Percentiles rank a stretch among this genome's conserved stretches.
phyloP scores from a whole-genome alignment of 192 early-diverging fungal genomes.

The Mortierella claussenii region DNA sequence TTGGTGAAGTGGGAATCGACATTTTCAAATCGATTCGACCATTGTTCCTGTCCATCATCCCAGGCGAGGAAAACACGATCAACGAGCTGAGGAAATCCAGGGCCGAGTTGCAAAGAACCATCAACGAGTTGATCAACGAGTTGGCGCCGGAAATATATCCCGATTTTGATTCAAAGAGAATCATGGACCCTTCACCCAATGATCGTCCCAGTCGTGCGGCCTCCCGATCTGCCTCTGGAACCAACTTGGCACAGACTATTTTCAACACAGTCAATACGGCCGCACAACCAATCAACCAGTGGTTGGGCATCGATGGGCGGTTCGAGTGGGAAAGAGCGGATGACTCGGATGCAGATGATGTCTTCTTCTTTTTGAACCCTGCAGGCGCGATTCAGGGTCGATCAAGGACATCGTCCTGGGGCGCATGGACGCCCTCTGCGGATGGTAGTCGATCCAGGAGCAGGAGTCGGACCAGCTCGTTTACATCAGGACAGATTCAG shows the following conservation, averaged over 20 bases:
- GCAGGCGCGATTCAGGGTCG: slow-evolving; percentile 55
- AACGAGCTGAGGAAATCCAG: slow-evolving; percentile 76
- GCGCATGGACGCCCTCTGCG: slow-evolving; percentile 48
- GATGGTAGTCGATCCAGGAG: slow-evolving; percentile 53
- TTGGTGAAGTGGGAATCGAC: slow-evolving; percentile 81
- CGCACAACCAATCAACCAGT: slow-evolving; percentile 53
- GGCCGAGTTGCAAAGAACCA: slow-evolving; percentile 76
- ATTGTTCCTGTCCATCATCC: slow-evolving; percentile 77
- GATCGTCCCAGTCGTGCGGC: slow-evolving; percentile 41
- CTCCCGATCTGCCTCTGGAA: slow-evolving; percentile 38
- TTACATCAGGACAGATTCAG: slow-evolving; percentile 47
- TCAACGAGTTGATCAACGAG: slow-evolving; percentile 86
- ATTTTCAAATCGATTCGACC: slow-evolving; percentile 87
- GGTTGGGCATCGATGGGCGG: slow-evolving; percentile 66
- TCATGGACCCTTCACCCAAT: slow-evolving; percentile 47
- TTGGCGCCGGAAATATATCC: slow-evolving; percentile 83
- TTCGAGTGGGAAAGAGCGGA: slow-evolving; percentile 65
- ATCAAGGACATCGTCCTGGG: slow-evolving; percentile 57
- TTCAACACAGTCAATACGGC: slow-evolving; percentile 32
- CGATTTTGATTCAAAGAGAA: slow-evolving; percentile 71
- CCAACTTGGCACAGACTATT: slow-evolving; percentile 26
- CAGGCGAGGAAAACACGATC: slow-evolving; percentile 63
- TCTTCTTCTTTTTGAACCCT: slow-evolving; percentile 63
- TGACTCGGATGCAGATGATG: slow-evolving; percentile 65
- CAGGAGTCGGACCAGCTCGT: slow-evolving; percentile 59